Conservation (phyloP, 1,284 basidiomycete genomes). For the Fomitopsis betulina region DNA sequence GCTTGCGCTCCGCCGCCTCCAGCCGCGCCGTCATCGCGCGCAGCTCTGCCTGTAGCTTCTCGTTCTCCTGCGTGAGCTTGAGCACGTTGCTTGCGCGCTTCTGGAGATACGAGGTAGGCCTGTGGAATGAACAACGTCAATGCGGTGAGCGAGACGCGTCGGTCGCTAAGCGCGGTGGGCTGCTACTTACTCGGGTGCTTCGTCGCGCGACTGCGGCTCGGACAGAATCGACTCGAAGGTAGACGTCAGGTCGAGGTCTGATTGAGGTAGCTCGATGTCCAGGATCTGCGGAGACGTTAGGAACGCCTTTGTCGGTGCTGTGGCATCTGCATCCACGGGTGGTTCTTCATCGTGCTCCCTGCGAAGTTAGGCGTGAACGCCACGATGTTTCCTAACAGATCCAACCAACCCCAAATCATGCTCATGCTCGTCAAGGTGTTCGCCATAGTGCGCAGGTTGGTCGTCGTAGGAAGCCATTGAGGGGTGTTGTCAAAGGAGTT, state of each 20-base stretch:
- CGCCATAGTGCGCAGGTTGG: slow-evolving; percentile 2
- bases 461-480: slow-evolving; percentile 1
- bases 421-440: neutral
- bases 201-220: slow-evolving; percentile 9
- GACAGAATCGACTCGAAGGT: slow-evolving; percentile 47
- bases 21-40: slow-evolving; percentile 69
- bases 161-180: neutral
- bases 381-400: neutral
- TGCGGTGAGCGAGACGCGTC: neutral
- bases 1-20: slow-evolving; percentile 65
- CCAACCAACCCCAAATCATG: slow-evolving; percentile 13
- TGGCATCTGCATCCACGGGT: neutral
- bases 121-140: slow-evolving; percentile 24
- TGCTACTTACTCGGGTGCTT: slow-evolving; percentile 31
- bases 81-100: slow-evolving; percentile 74
- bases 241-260: slow-evolving; percentile 44
- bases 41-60: slow-evolving; percentile 69
- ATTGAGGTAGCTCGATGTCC: slow-evolving; percentile 46
- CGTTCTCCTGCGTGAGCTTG: slow-evolving; percentile 71
- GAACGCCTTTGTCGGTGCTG: neutral
- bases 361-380: slow-evolving; percentile 6
- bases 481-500: neutral
- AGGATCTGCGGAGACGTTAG: slow-evolving; percentile 19
- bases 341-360: slow-evolving; percentile 2
- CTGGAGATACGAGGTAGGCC: slow-evolving; percentile 57